phyloP scores from a whole-genome alignment of 257 asterid genomes.

The Solanum neorickii region DNA sequence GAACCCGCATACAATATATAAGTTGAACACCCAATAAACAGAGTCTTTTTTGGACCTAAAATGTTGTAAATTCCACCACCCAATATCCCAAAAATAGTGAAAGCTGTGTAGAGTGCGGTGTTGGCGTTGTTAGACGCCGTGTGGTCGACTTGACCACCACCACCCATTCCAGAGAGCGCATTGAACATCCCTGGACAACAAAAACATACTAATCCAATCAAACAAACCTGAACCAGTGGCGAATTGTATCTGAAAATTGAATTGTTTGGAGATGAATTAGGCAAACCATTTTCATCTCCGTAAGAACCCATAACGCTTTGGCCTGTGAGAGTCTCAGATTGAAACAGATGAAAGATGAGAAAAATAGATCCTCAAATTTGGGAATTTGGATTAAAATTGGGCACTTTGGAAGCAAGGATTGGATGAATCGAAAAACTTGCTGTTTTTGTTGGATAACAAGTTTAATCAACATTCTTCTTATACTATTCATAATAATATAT shows the following conservation, averaged over 20 bases:
- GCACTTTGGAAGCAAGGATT: not conserved
- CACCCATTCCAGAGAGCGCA: slow-evolving; percentile 99
- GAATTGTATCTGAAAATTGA: slow-evolving; percentile 62
- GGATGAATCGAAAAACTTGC: not conserved
- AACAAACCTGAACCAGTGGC: slow-evolving; percentile 51
- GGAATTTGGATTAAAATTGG: not conserved
- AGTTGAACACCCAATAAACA: slow-evolving; percentile 69
- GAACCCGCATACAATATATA: slow-evolving; percentile 76
- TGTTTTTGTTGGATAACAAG: not conserved
- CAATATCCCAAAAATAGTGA: slow-evolving; percentile 70
- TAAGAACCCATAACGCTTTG: slow-evolving; percentile 18
- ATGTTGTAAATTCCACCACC: slow-evolving; percentile 95
- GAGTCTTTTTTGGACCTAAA: slow-evolving; percentile 60
- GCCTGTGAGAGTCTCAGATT: not conserved
- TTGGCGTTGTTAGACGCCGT: slow-evolving; percentile 87
- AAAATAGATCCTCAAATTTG: not conserved
- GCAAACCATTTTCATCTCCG: slow-evolving; percentile 7
- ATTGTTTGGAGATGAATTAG: not conserved
- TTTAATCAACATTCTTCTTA: not conserved
- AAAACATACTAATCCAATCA: slow-evolving; percentile 84
- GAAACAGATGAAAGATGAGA: not conserved
- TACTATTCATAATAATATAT: not conserved
- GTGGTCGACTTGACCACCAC: slow-evolving; percentile 81
- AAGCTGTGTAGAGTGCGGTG: slow-evolving; percentile 95
- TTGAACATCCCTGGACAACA: slow-evolving; percentile 98